Base-by-base conservation (phyloP, 108 stramenopile genomes). In the Skeletonema potamos region DNA sequence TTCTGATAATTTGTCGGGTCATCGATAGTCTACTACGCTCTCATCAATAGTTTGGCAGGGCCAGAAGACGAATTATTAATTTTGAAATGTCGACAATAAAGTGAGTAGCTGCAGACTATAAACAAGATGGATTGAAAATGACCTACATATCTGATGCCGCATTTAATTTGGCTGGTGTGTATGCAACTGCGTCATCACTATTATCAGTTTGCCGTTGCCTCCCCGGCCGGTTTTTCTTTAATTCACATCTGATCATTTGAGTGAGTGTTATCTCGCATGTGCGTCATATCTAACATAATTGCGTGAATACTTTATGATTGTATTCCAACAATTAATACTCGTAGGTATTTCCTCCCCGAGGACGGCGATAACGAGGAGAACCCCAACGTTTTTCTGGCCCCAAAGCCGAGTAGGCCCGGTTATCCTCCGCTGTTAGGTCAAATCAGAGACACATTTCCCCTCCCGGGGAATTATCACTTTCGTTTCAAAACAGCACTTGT, bases 381-480 rank as follows among this genome's bases (percentile, higher is more conserved):
- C 22, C 96, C 96, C 34, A 98, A 98, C 82, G 95, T 98, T 70
- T 98, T 96, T 68, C 74, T 96, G 17, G 89, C 90, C 41, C 88
- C 94, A 18, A 95, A 95, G 65, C 77, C 94, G 9, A 81, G 79
- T 27, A 87, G 89, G 33, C 76, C 85, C 10, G 88, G 88, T 8
- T 76, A 78, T 59, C 90, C 94, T 39, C 94, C 94, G 0, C 74
- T 91, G 20, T 84, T 98, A 28, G 85, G 84, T 39, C 83, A 96
- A 46, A 76, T 98, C 34, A 87, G 82, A 73, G 76, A 83, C 58
- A 68, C 92, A 72, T 98, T 98, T 80, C 97, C 97, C 13, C 72
- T 98, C 22, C 93, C 95, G 8, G 97, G 97, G 55, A 84, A 77
- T 11, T 98, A 96, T 79, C 97, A 98, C 78, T 98, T 97, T 81